A percentile compares a stretch with the other conserved stretches of the same genome.
Evolutionary conservation across 495 filamentous ascomycete genomes (phyloP).

Genomic region (Tuber melanosporum): DNA sequence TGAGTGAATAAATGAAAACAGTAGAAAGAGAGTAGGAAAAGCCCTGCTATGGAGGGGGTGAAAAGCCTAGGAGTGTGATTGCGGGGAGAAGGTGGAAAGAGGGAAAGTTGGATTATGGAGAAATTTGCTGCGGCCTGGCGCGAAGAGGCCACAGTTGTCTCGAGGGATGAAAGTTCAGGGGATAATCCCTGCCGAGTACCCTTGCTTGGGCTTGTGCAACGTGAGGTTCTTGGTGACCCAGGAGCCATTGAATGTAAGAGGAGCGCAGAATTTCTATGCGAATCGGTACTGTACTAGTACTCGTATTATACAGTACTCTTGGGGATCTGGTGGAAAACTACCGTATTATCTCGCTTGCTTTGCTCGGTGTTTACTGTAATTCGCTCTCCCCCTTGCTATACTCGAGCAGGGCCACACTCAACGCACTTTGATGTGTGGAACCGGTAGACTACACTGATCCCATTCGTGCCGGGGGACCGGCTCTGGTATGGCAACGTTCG

Average conservation of each 20-base stretch:
- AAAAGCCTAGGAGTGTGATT: neutral
- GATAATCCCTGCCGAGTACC: neutral
- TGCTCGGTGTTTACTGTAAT: neutral
- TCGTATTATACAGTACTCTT: too few species aligned
- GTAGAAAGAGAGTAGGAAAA: constrained; percentile 13
- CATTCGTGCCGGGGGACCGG: neutral
- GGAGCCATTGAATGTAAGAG: neutral
- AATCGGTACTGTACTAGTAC: neutral
- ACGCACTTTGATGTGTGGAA: neutral
- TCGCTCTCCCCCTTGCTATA: neutral
- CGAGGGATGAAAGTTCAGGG: constrained; percentile 2
- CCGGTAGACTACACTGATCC: neutral
- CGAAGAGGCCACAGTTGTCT: constrained; percentile 39
- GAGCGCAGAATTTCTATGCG: neutral
- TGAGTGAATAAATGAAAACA: constrained; percentile 5
- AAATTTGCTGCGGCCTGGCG: constrained; percentile 9
- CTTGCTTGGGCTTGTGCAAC: neutral
- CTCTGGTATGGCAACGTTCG: neutral
- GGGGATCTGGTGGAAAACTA: neutral
- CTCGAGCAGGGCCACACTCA: neutral
- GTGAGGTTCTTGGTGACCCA: neutral
- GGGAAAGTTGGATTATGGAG: constrained; percentile 10
- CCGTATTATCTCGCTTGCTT: neutral
- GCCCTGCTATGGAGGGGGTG: constrained; percentile 1
- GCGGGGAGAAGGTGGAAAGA: neutral